Evolutionary conservation across 225 moss, liverwort and hornwort species (phyloP), one percentile per base, ranked within the genome.

Genomic region (Pseudoscleropodium purum): DNA sequence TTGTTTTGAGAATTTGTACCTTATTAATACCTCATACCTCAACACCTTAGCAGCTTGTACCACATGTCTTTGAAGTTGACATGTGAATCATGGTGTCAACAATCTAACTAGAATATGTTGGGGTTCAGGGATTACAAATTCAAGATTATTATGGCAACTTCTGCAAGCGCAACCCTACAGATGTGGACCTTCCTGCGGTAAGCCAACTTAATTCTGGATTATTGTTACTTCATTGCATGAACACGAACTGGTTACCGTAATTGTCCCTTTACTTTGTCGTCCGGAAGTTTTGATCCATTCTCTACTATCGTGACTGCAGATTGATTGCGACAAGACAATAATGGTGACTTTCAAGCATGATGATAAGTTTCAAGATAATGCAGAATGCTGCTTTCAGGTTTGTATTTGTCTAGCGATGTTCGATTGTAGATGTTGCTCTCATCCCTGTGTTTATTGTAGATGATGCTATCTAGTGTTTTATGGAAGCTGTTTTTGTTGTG

Each of bases 341-440:
- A 97, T 99, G 99, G 99, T 97, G 36, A 99, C 97, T 67, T 97
- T 99, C 83, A 99, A 97, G 90, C 97, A 99, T 89, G 97, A 99
- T 86, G 99, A 99, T 84, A 99, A 99, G 92, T 96, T 99, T 88
- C 97, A 96, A 95, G 99, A 99, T 82, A 95, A 93, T 69, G 86
- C 99, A 43, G 99, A 99, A 92, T 99, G 99, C 87, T 97, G 99
- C 90, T 99, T 99, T 88, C 99, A 99, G 99, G 99, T 99, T 77
- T 75, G 88, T 64, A 75, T 70, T 57, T 66, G n/a, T 61, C 70
- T 76, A 75, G 7, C 59, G 63, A 49, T 69, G 64, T 88, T 59
- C 69, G 41, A 77, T 82, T 85, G 47, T 85, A 67, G 68, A 81
- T 84, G 54, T 49, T 82, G 26, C 68, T 87, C 79, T 45, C 43